Evolutionary conservation across 441 rosid genomes (phyloP), one percentile per base, ranked within the genome.

Genomic region (Manihot esculenta): DNA sequence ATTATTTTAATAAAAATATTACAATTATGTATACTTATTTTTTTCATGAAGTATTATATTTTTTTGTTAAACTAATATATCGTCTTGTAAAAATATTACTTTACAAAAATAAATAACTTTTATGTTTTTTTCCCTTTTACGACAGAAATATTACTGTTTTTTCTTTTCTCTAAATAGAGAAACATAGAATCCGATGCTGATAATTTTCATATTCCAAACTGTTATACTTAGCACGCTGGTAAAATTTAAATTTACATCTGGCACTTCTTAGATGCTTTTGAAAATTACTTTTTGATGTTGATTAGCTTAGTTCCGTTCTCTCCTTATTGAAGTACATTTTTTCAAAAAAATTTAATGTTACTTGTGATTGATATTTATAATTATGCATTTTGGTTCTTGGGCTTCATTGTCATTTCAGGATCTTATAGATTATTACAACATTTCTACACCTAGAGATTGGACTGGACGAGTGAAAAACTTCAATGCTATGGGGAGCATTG

Each of bases 361-460:
- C 54, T 44, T 73, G 51, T 64, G 56, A 57, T 60, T 44, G 55
- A 48, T 62, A 64, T 54, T 71, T 26, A 63, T 64, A 57, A 10
- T 45, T 58, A 20, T n/a, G 21, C n/a, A 42, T 26, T 69, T 65
- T 69, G 20, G 54, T 62, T 38, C 74, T 64, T 48, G 56, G 44
- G 2, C 24, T 3, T 74, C 23, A 38, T n/a, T 79, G 75, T 73
- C 62, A 44, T 68, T 73, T n/a, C 76, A 95, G 99, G 99, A 93
- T 84, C 92, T 95, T 69, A 79, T 95, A 72, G 86, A 95, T 75
- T 95, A 95, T 81, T 95, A 95, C 86, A 95, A 93, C 80, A 76
- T 77, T 66, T 85, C 97, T 23, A 95, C 98, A 13, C 72, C 85
- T 64, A 88, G 98, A 85, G 99, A 95, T 72, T 95, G 98, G 98